Percentiles rank a stretch among this genome's conserved stretches.
Conservation (phyloP, 352 stramenopile species). For the Phytophthora ohioensis region DNA sequence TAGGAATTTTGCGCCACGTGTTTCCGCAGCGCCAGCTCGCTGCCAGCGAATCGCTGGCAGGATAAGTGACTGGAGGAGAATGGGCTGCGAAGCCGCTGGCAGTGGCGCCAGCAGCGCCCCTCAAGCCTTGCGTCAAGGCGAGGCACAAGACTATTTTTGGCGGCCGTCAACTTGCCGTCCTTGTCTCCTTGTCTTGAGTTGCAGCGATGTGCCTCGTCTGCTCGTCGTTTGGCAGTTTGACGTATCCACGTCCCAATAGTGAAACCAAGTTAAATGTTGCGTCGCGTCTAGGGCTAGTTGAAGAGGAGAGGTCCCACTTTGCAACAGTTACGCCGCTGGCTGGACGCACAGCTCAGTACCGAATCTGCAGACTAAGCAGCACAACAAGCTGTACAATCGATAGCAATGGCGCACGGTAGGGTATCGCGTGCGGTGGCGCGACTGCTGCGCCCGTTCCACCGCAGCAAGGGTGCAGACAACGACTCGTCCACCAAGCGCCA, state of each 20-base stretch:
- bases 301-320: slow-evolving; percentile 36
- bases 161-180: slow-evolving; percentile 6
- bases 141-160: slow-evolving; percentile 12
- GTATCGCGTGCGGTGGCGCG: slow-evolving; percentile 52
- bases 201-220: slow-evolving; percentile 13
- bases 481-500: slow-evolving; percentile 21
- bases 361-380: slow-evolving; percentile 18
- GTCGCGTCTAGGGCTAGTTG: slow-evolving; percentile 23
- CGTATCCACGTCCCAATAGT: slow-evolving; percentile 20
- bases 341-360: slow-evolving; percentile 20
- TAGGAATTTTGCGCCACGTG: slow-evolving; percentile 9
- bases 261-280: slow-evolving; percentile 15
- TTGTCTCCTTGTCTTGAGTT: slow-evolving; percentile 16
- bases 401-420: slow-evolving; percentile 40
- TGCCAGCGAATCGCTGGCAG: neutral
- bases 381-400: neutral
- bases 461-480: slow-evolving; percentile 10
- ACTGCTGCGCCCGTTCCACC: slow-evolving; percentile 54
- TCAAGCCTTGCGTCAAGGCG: neutral
- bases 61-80: slow-evolving; percentile 18
- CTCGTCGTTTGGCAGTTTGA: slow-evolving; percentile 16
- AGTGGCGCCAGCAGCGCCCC: neutral
- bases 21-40: slow-evolving; percentile 9
- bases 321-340: no score
- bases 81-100: neutral